Base-by-base conservation (phyloP, 345 rosid genomes). In the Anacardium occidentale region DNA sequence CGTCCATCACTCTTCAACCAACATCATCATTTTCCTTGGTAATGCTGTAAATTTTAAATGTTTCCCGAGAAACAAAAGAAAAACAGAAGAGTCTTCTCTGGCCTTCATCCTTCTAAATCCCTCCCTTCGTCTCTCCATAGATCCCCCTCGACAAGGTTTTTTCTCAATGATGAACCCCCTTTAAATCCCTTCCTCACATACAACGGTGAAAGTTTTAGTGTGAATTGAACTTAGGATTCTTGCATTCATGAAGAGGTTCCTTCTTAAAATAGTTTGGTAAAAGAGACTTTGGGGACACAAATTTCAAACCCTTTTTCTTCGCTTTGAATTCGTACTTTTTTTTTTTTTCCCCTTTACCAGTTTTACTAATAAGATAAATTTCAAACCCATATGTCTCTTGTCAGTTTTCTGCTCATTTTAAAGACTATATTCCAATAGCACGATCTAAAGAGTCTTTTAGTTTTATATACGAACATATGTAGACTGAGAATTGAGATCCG, bases 91-190 rank as follows among this genome's bases (percentile, higher is more conserved):
- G 50, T 61, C 73, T 64, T 62, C 26, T 9, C 21, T 48, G 53
- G 61, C 72, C 69, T 54, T 59, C 25, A 69, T 80, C 51, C 24
- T 67, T 58, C 66, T 26, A 8, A 45, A 1, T 64, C 10, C 53
- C 57, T 65, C 61, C 40, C 66, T 26, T 3, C 22, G 1, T 64
- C 10, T 34, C 57, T 65, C 61, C 40, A 1, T 17, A 78, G 89
- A 85, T 85, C 73, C 89, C 76, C 88, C 86, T 85, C 89, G 89
- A 75, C 89, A 73, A 85, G 72, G 89, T 40, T 55, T 66, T 68
- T 50, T 73, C 45, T 40, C 59, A 26, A 29, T 75, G 26, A 71
- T 75, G 65, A 25, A 32, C n/a, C 44, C 47, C 4, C 42, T 29
- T 32, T 5, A 55, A 71, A 21, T 37, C 57, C 17, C 32, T 21